These are phyloP conservation scores for Mycocentrospora acerina DNA, from an alignment of 2,329 filamentous ascomycete genomes.

Conservation along the genomic window DNA sequence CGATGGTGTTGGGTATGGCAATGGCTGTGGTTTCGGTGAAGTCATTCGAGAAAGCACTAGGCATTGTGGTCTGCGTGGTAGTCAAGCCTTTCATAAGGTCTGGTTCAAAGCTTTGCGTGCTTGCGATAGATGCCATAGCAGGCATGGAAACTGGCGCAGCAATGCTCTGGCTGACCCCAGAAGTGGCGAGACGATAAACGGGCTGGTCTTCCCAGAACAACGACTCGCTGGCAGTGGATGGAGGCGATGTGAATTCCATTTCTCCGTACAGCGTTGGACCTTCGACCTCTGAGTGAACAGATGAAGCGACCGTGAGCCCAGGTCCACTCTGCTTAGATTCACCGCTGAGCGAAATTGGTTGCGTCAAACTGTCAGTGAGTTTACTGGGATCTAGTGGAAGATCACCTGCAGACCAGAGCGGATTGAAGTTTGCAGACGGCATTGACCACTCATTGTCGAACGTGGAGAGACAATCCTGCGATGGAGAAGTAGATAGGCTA, in stretches of 20 bases:
- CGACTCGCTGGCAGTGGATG: conserved; percentile 34
- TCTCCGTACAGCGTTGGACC: conserved; percentile 38
- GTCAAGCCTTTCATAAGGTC: conserved; percentile 32
- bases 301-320: conserved; percentile 43
- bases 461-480: conserved; percentile 40
- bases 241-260: conserved; percentile 35
- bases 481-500: conserved; percentile 43
- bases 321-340: conserved; percentile 44
- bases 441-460: conserved; percentile 39
- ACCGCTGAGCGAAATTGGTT: conserved; percentile 44
- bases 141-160: conserved; percentile 28
- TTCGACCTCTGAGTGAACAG: conserved; percentile 44
- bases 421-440: conserved; percentile 38
- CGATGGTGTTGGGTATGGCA: conserved; percentile 33
- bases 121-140: conserved; percentile 18
- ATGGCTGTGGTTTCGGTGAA: conserved; percentile 34
- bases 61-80: conserved; percentile 23
- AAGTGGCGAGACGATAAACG: conserved; percentile 32
- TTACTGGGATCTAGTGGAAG: conserved; percentile 44
- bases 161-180: conserved; percentile 24
- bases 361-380: conserved; percentile 35
- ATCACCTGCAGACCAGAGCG: conserved; percentile 44
- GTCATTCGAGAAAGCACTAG: conserved; percentile 21
- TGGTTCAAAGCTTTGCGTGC: conserved; percentile 29
- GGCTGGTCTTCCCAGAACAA: conserved; percentile 43